Evolutionary conservation across 257 asterid species (phyloP).

Genomic region (Nemophila menziesii): DNA sequence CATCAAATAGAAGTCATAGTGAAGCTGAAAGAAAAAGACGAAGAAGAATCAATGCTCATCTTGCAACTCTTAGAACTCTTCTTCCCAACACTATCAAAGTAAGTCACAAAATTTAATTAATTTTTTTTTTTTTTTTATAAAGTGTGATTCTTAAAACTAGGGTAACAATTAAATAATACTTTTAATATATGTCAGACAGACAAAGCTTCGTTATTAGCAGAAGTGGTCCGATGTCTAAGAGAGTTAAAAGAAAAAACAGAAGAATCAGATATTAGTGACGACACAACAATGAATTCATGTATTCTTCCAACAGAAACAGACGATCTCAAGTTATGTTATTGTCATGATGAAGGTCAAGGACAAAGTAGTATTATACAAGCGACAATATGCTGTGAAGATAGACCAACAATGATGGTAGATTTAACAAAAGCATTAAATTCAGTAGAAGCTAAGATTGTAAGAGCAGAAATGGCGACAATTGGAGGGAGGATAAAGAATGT

Average conservation of each 20-base stretch:
- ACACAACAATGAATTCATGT: conserved; percentile 2
- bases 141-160: not conserved
- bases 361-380: conserved; percentile 45
- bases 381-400: conserved; percentile 62
- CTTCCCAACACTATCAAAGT: conserved; percentile 78
- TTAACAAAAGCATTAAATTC: conserved; percentile 47
- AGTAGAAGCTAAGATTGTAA: conserved; percentile 41
- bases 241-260: conserved; percentile 53
- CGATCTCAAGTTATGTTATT: conserved; percentile 37
- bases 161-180: not conserved
- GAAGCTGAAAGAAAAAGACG: conserved; percentile 87
- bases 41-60: conserved; percentile 74
- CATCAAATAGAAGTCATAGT: conserved; percentile 73
- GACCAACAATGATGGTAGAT: conserved; percentile 58
- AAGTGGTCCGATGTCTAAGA: conserved; percentile 61
- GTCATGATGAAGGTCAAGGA: conserved; percentile 27
- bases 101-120: not conserved
- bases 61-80: conserved; percentile 77
- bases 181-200: conserved; percentile 38
- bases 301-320: conserved; percentile 55
- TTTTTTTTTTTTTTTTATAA: not conserved
- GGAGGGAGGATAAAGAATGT: conserved; percentile 64
- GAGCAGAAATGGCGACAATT: conserved; percentile 76
- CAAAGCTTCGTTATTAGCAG: conserved; percentile 85
- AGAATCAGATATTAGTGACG: conserved; percentile 11